Evolutionary conservation across 228 moss, liverwort and hornwort genomes (phyloP), one percentile per base, ranked within the genome.

Genomic region (Sphagnum magellanicum): DNA sequence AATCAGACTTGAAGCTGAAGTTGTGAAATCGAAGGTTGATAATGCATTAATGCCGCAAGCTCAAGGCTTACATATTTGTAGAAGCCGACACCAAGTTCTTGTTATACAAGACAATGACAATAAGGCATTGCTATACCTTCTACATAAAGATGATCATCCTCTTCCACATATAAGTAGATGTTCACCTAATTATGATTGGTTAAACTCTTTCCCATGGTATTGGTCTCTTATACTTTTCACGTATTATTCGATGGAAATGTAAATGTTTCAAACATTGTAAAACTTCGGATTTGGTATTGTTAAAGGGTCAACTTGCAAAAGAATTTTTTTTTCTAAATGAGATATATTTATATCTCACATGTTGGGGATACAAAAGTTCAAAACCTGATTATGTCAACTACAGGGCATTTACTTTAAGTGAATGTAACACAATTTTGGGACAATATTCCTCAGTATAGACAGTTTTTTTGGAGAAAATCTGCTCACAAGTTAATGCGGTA

Each of bases 41-140:
- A 75, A 83, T 53, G 84, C 86, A 5, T 69, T 91, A 55, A 62
- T 81, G 15, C 62, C 66, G 66, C 53, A 78, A 50, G 75, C 80
- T 0, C 84, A 84, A 49, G 83, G 70, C n/a, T 71, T 94, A 70
- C 81, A 87, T 48, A n/a, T 77, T 14, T 83, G 80, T 6, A 79
- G 88, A 15, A 83, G 53, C 48, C 76, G 80, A 49, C 75, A 80
- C 68, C 93, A 91, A 66, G 79, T 79, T 60, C 79, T 72, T 68
- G 47, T 87, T 47, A 84, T 89, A 10, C 61, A 61, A 11, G 69
- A 74, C 57, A 83, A 89, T 63, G 76, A 81, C 46, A 78, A 62
- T 14, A 90, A 92, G 87, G 84, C 88, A 79, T 48, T 61, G 15
- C 5, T 5, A 11, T 10, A 46, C 4, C n/a, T 55, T 55, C 55